phyloP scores from a whole-genome alignment of 2,329 filamentous ascomycete genomes.

The Apiospora koreana region DNA sequence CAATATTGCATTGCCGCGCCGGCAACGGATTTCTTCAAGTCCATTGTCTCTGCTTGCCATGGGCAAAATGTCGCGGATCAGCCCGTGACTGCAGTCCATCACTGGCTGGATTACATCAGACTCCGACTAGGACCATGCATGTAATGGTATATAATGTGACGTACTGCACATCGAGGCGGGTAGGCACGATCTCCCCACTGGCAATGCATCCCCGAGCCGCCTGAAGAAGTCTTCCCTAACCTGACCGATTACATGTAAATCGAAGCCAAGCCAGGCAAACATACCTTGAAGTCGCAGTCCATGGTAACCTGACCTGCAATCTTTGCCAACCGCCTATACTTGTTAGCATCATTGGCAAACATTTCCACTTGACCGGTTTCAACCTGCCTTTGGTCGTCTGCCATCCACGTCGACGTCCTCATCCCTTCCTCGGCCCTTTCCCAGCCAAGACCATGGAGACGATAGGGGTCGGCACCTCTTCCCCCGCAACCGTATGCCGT shows the following conservation, averaged over 20 bases:
- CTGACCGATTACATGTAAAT: neutral
- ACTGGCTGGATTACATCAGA: neutral
- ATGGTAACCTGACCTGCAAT: neutral
- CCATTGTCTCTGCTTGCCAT: neutral
- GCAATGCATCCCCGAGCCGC: neutral
- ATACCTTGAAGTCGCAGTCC: neutral
- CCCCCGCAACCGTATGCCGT: neutral
- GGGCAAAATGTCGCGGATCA: neutral
- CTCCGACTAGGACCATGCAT: neutral
- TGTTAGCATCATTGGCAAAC: neutral
- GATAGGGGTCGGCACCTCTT: constrained; percentile 4
- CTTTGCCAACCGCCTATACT: neutral
- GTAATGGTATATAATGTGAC: neutral
- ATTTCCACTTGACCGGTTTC: neutral
- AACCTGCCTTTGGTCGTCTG: neutral
- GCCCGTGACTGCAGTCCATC: neutral
- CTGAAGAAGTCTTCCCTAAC: neutral
- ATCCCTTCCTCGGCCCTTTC: neutral
- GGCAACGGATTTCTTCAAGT: neutral
- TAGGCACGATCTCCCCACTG: neutral
- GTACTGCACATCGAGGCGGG: neutral
- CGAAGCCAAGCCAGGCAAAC: constrained; percentile 1
- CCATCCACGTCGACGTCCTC: neutral
- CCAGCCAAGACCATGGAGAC: neutral
- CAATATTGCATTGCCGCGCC: neutral